A percentile compares a stretch with the other conserved stretches of the same genome.
Evolutionary conservation across 2,329 filamentous ascomycete species (phyloP).

Genomic region (Venturia nashicola): DNA sequence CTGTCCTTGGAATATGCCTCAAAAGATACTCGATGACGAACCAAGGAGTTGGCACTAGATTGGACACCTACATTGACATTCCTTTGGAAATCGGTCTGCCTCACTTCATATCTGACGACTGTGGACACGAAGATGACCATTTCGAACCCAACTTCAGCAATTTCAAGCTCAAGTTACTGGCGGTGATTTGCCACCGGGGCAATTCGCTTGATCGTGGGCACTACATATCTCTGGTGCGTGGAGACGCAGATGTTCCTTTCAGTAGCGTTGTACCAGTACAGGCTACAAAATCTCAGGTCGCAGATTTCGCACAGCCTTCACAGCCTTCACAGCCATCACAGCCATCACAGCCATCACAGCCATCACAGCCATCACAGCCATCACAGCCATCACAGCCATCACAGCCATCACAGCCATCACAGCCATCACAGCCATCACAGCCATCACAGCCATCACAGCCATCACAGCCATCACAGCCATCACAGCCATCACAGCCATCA

Average conservation of each 20-base stretch:
- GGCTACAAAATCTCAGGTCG: constrained; percentile 12
- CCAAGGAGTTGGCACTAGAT: constrained; percentile 54
- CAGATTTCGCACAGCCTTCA: neutral
- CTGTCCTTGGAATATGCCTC: constrained; percentile 82
- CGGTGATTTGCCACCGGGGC: constrained; percentile 84
- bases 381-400: no score
- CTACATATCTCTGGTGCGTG: constrained; percentile 76
- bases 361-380: no score
- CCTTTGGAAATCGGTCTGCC: constrained; percentile 73
- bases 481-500: no score
- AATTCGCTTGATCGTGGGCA: constrained; percentile 79
- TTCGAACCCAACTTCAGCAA: constrained; percentile 57
- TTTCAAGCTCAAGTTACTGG: constrained; percentile 86
- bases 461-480: no score
- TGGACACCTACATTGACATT: constrained; percentile 82
- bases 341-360: no score
- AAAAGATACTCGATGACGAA: constrained; percentile 75
- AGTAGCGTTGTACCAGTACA: neutral
- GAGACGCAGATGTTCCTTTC: constrained; percentile 37
- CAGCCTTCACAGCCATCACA: neutral
- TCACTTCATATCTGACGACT: constrained; percentile 78
- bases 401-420: no score
- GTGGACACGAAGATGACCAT: constrained; percentile 42
- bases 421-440: no score
- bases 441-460: no score